Percentiles rank a stretch among this genome's conserved stretches.
Conservation (phyloP, 108 stramenopile genomes). For the Skeletonema grethae region DNA sequence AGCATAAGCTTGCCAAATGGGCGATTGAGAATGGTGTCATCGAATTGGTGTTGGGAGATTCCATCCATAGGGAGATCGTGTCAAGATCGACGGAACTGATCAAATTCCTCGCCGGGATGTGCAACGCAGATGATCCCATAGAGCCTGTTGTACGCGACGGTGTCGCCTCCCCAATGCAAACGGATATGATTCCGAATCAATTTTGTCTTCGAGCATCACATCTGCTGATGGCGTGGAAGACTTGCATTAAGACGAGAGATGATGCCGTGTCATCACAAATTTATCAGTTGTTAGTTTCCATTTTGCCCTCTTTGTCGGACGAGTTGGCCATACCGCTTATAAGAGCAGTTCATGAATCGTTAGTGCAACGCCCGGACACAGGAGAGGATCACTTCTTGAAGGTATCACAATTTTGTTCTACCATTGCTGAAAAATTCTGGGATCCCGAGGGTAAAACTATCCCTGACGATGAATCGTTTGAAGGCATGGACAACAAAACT, state of each 20-base stretch:
- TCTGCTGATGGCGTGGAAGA: constrained; percentile 85
- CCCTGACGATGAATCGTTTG: constrained; percentile 11
- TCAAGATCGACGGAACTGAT: constrained; percentile 71
- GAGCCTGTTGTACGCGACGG: constrained; percentile 7
- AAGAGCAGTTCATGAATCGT: constrained; percentile 58
- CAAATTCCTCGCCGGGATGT: constrained; percentile 85
- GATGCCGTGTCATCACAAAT: constrained; percentile 83
- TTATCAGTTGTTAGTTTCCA: constrained; percentile 78
- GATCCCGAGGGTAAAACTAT: constrained; percentile 11
- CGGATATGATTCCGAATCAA: constrained; percentile 39
- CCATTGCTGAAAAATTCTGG: constrained; percentile 54
- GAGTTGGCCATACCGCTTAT: constrained; percentile 80
- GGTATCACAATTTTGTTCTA: constrained; percentile 81
- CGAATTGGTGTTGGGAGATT: constrained; percentile 79
- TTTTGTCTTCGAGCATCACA: constrained; percentile 79
- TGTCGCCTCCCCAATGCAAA: constrained; percentile 16
- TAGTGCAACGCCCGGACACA: constrained; percentile 43
- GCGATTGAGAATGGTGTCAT: constrained; percentile 85
- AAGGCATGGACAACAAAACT: constrained; percentile 38
- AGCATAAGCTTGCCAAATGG: constrained; percentile 82
- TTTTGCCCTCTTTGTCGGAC: constrained; percentile 74
- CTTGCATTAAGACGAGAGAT: constrained; percentile 76
- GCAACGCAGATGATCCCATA: constrained; percentile 48
- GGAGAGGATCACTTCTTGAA: constrained; percentile 66
- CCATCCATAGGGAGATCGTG: constrained; percentile 84